Percentiles rank a stretch among this genome's conserved stretches.
These are phyloP conservation scores for Margaritispora aquatica DNA, from an alignment of 495 filamentous ascomycete genomes.

Conservation along the genomic window DNA sequence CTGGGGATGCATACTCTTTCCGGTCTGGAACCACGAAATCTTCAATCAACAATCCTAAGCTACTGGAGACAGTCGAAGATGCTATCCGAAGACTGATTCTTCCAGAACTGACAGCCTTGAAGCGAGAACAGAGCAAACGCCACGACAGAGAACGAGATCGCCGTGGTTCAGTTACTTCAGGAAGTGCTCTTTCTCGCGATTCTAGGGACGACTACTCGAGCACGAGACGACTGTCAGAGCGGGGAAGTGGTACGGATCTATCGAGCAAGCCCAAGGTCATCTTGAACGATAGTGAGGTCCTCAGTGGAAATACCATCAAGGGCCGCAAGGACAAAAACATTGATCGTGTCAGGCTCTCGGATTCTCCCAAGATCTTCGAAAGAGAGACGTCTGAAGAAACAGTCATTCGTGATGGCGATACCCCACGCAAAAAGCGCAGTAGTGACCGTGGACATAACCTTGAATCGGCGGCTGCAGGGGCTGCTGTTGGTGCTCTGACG, in stretches of 20 bases:
- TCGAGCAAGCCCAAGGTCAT: conserved; percentile 56
- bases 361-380: conserved; percentile 22
- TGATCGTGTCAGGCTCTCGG: conserved; percentile 31
- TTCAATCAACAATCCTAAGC: conserved; percentile 88
- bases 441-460: conserved; percentile 45
- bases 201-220: conserved; percentile 33
- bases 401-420: conserved; percentile 45
- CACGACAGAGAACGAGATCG: conserved; percentile 51
- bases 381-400: conserved; percentile 31
- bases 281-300: conserved; percentile 52
- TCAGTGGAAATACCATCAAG: conserved; percentile 49
- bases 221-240: conserved; percentile 56
- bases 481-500: conserved; percentile 52
- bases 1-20: conserved; percentile 68
- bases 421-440: conserved; percentile 50
- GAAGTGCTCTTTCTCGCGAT: conserved; percentile 56
- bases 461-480: conserved; percentile 47
- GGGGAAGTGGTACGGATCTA: conserved; percentile 64
- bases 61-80: conserved; percentile 95
- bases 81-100: conserved; percentile 88
- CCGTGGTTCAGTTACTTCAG: conserved; percentile 53
- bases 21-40: conserved; percentile 73
- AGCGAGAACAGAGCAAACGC: conserved; percentile 70
- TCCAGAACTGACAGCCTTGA: conserved; percentile 85
- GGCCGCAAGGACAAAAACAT: conserved; percentile 42